Evolutionary conservation across 805 yeast species (phyloP), one percentile per base, ranked within the genome.

Genomic region (Metschnikowia drakensbergensis): DNA sequence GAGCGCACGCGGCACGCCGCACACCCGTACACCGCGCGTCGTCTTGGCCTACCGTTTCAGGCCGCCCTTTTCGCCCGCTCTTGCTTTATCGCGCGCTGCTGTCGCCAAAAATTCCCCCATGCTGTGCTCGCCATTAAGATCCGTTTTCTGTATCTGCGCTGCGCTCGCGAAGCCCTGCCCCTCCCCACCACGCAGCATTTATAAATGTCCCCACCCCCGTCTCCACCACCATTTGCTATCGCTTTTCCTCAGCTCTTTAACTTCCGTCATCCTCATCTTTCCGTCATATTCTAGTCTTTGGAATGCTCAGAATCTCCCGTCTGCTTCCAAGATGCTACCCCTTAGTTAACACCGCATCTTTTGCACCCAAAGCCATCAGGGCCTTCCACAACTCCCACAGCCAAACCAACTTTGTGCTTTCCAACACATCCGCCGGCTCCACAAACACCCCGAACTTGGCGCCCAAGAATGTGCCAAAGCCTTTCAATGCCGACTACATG

Each of bases 401-500:
- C 31, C 50, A 51, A 25, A 33, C 52, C 17, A 35, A 40, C 32
- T 47, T 56, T 13, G 55, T 46, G 10, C 11, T 52, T 11, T 39
- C 47, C 37, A 45, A 39, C 45, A 23, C 40, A 25, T 17, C 44
- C 3, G 41, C 54, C 10, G 48, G 44, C 29, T 38, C 48, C 5
- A 51, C 52, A 25, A 37, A 27, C 28, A 31, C 53, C 10, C 50
- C 59, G 23, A 42, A 43, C 7, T 39, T 51, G 42, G 46, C 51
- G 3, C 54, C 52, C 3, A 45, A 45, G 13, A 34, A 13, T 29
- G 49, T 38, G n/a, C 51, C 50, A 10, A 41, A 41, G 6, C 49
- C 48, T 10, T 53, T 53, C 37, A 56, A 54, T 37, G 36, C 56
- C 11, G 34, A 54, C 7, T 57, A 43, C 46, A 51, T 57, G 52